These are phyloP conservation scores for Thraustochytrium sp. DNA, from an alignment of 352 stramenopile species.

Conservation along the genomic window DNA sequence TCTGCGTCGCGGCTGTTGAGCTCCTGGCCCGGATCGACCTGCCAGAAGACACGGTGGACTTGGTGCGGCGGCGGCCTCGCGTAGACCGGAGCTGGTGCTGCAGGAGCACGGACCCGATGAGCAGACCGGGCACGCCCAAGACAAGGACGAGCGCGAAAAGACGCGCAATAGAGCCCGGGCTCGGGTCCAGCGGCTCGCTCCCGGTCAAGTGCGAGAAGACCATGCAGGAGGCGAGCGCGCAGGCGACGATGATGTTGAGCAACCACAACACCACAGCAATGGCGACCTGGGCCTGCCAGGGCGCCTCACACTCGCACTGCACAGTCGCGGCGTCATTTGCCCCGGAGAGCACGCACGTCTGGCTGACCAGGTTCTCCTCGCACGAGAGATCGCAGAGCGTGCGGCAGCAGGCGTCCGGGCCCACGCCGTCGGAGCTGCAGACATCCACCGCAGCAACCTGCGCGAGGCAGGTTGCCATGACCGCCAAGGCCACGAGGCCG, in stretches of 20 bases:
- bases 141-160: neutral
- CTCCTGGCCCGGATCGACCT: neutral
- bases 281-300: neutral
- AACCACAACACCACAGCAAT: neutral
- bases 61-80: neutral
- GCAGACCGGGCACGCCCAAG: neutral
- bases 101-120: neutral
- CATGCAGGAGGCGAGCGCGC: neutral
- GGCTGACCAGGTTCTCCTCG: neutral
- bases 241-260: neutral
- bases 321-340: neutral
- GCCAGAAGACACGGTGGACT: neutral
- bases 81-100: neutral
- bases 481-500: too few species aligned
- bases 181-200: neutral
- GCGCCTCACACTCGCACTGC: neutral
- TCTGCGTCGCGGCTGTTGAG: too few species aligned
- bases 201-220: neutral
- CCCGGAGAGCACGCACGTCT: neutral
- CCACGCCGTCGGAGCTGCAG: too few species aligned
- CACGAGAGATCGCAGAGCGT: neutral
- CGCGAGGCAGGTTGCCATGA: too few species aligned
- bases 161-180: neutral
- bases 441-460: too few species aligned
- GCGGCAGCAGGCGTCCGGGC: neutral